Conservation (phyloP, 2,329 filamentous ascomycete genomes). For the Botrytis tulipae region DNA sequence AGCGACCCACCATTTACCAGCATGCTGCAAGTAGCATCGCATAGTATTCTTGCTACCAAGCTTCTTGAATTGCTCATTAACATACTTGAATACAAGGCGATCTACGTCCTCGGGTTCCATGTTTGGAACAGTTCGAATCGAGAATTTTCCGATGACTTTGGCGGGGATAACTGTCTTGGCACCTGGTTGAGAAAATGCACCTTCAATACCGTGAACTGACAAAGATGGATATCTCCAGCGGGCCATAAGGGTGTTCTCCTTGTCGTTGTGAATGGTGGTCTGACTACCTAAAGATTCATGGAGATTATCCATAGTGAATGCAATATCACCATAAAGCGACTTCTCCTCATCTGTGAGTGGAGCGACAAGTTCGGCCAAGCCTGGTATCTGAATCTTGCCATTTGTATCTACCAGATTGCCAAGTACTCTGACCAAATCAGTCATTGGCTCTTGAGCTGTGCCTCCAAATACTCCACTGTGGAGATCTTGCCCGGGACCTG, state of each 20-base stretch:
- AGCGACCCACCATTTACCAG: constrained; percentile 98
- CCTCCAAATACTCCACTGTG: constrained; percentile 98
- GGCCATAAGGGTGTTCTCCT: constrained; percentile 90
- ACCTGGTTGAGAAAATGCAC: constrained; percentile 87
- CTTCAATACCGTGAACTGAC: constrained; percentile 91
- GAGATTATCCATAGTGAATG: constrained; percentile 94
- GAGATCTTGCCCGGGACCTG: constrained; percentile 86
- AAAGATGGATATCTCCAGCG: constrained; percentile 94
- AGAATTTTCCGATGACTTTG: constrained; percentile 98
- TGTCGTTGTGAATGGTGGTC: constrained; percentile 83
- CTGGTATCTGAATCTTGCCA: constrained; percentile 92
- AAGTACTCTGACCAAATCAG: constrained; percentile 81
- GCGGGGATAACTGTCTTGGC: constrained; percentile 98
- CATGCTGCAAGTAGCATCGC: constrained; percentile 79
- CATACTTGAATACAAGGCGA: constrained; percentile 76
- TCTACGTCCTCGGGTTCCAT: constrained; percentile 95
- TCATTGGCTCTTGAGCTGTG: constrained; percentile 97
- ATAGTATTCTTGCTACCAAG: constrained; percentile 89
- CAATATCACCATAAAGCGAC: constrained; percentile 81
- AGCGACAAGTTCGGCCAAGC: constrained; percentile 89
- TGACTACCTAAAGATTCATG: constrained; percentile 87
- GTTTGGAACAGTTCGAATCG: constrained; percentile 92
- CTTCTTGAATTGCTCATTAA: constrained; percentile 81
- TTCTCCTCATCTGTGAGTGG: constrained; percentile 84
- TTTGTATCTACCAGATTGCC: constrained; percentile 81